Conservation (phyloP, 129 eudicot species). For the Flaveria linearis region DNA sequence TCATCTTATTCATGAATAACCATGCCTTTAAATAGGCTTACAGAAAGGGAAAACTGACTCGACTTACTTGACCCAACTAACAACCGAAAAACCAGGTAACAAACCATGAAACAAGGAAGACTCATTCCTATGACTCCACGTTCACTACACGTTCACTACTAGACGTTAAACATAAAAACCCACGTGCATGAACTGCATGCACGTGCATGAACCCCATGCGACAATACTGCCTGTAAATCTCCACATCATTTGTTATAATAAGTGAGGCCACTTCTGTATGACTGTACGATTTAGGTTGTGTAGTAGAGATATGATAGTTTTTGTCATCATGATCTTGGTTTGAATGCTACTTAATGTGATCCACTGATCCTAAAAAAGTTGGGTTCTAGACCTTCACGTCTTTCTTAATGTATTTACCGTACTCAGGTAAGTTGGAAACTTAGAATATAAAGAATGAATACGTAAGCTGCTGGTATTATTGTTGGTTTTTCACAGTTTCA, state of each 20-base stretch:
- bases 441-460: neutral
- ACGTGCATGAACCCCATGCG: no score
- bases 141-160: no score
- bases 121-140: no score
- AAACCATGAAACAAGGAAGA: no score
- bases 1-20: no score
- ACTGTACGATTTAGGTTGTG: neutral
- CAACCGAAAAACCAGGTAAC: no score
- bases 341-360: neutral
- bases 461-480: neutral
- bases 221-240: no score
- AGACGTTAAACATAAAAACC: no score
- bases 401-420: neutral
- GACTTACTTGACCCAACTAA: no score
- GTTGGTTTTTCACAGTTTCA: neutral
- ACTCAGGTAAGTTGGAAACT: neutral
- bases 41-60: no score
- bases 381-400: neutral
- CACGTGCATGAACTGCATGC: no score
- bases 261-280: neutral
- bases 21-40: no score
- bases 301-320: neutral
- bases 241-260: neutral
- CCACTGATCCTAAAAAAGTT: neutral
- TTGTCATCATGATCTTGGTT: neutral